These are phyloP conservation scores for Triticum dicoccoides DNA, from an alignment of 176 grass and related monocot species.

Conservation along the genomic window DNA sequence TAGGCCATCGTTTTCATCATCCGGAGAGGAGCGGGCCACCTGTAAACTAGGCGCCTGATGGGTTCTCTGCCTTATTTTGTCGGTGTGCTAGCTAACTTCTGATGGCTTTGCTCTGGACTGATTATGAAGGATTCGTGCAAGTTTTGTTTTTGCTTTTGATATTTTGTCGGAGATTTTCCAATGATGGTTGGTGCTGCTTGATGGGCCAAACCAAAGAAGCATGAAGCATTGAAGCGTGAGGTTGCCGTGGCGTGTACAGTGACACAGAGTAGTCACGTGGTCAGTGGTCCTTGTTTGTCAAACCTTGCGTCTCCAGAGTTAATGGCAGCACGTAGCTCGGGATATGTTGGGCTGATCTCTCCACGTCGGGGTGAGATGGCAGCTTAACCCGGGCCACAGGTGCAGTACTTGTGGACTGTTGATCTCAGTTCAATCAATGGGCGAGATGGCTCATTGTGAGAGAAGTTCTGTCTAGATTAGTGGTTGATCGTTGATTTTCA, in stretches of 20 bases:
- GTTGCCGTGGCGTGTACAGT: neutral
- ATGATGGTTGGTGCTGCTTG: too few relatives aligned
- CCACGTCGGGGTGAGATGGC: neutral
- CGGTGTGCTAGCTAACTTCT: neutral
- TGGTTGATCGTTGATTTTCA: too few relatives aligned
- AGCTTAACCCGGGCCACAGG: neutral
- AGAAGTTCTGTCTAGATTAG: too few relatives aligned
- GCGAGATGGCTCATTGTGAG: neutral
- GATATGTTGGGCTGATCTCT: neutral
- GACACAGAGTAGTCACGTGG: neutral
- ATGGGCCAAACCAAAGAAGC: neutral
- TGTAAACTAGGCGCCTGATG: neutral
- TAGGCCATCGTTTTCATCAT: constrained; percentile 29
- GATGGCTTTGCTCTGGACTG: neutral
- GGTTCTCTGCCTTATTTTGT: neutral
- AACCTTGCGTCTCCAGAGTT: neutral
- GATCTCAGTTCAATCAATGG: neutral
- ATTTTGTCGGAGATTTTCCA: too few relatives aligned
- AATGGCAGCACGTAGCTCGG: neutral
- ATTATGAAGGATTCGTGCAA: neutral
- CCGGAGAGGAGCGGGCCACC: constrained; percentile 15
- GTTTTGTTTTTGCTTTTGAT: neutral
- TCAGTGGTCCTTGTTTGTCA: neutral
- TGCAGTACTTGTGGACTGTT: neutral
- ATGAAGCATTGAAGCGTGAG: neutral